Evolutionary conservation across 495 filamentous ascomycete genomes (phyloP), one percentile per base, ranked within the genome.

Genomic region (Parachaetomium inaequale): DNA sequence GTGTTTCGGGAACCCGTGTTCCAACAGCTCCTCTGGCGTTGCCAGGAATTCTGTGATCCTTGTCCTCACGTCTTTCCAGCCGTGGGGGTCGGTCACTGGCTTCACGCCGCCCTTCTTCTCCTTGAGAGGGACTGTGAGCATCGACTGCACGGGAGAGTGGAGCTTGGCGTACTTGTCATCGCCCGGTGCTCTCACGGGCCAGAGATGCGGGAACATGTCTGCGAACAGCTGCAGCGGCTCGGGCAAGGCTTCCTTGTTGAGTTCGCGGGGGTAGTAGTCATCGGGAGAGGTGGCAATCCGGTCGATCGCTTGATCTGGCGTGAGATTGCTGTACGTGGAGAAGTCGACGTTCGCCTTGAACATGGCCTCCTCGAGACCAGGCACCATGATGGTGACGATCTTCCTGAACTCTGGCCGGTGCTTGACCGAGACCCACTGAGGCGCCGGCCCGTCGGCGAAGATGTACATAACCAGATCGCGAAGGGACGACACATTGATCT

Each of bases 301-400:
- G 7, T 73, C 70, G 32, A 68, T 60, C 32, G 67, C 66, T 61
- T 76, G 61, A 55, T 74, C 70, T 28, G 69, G 63, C 7, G 67
- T 51, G 2, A 72, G 58, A 2, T 69, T 71, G 34, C 75, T 74
- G 66, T 76, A 80, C 1, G 66, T 68, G 17, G 77, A 67, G 45
- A 87, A 75, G 36, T 84, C 74, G 6, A 90, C 81, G 14, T 76
- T 81, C 25, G 84, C 82, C 76, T 92, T 85, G 74, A 97, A 95
- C 90, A 96, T 93, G 32, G 85, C 89, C 65, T 88, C 84, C 72
- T 96, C 92, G 15, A 98, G 74, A 12, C 93, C 94, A 0, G 94
- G 95, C 7, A 96, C 89, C 89, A 98, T 93, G 61, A 98, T 75
- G n/a, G 92, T 84, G 17, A 96, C 94, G 23, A 92, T 87, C 72